Percentiles rank a stretch among this genome's conserved stretches.
Conservation (phyloP, 2,329 filamentous ascomycete genomes). For the Colletotrichum eremochloae region DNA sequence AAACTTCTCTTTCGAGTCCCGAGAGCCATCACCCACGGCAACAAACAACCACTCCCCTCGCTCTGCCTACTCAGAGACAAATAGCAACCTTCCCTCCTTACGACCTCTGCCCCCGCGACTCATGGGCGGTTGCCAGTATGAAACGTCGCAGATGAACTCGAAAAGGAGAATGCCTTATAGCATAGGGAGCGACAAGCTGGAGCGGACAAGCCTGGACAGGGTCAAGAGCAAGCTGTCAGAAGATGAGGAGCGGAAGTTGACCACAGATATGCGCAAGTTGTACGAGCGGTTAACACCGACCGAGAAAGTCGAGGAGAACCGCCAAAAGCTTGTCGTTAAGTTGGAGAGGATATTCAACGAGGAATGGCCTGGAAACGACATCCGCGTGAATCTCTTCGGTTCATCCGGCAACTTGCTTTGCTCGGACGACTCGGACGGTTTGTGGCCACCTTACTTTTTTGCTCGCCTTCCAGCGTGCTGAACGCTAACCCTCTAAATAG, state of each 20-base stretch:
- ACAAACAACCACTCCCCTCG: constrained; percentile 86
- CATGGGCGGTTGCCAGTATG: constrained; percentile 81
- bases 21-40: constrained; percentile 82
- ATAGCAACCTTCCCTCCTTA: constrained; percentile 77
- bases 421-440: constrained; percentile 96
- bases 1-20: constrained; percentile 84
- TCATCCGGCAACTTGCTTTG: constrained; percentile 96
- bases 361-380: constrained; percentile 92
- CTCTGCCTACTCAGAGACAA: constrained; percentile 91
- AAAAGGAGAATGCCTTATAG: constrained; percentile 93
- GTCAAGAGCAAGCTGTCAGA: constrained; percentile 78
- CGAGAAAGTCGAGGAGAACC: constrained; percentile 80
- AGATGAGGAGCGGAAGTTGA: constrained; percentile 81
- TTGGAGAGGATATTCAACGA: constrained; percentile 89
- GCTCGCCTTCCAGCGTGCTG: neutral
- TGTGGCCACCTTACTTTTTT: constrained; percentile 50
- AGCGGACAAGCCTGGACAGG: constrained; percentile 78
- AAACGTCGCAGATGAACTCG: constrained; percentile 85
- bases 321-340: constrained; percentile 84
- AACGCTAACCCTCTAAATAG: constrained; percentile 62
- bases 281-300: constrained; percentile 90
- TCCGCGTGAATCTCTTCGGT: constrained; percentile 94
- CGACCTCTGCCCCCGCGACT: constrained; percentile 71
- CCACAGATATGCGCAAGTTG: constrained; percentile 85
- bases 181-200: constrained; percentile 83